phyloP scores from a whole-genome alignment of 768 basidiomycete genomes.

The Mycena galericulata region DNA sequence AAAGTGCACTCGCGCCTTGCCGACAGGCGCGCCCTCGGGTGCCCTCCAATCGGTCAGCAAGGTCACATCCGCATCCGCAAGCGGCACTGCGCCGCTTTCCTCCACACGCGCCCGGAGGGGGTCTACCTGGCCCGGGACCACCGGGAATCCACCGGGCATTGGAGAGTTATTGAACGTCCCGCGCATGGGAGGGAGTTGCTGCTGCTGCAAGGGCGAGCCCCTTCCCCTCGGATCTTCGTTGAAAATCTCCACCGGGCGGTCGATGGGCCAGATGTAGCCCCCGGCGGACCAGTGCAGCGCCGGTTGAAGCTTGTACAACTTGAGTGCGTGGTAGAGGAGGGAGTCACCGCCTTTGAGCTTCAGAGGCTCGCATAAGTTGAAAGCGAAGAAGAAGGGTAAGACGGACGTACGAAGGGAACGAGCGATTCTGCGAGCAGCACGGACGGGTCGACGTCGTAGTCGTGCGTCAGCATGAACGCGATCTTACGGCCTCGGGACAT shows the following conservation, averaged over 20 bases:
- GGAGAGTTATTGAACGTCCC: conserved; percentile 60
- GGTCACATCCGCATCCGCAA: conserved; percentile 72
- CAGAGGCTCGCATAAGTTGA: background rate
- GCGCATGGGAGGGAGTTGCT: conserved; percentile 41
- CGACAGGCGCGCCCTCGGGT: conserved; percentile 52
- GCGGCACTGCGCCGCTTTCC: conserved; percentile 74
- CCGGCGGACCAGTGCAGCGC: conserved; percentile 87
- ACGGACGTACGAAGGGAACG: conserved; percentile 67
- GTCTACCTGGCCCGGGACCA: conserved; percentile 43
- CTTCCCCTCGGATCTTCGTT: conserved; percentile 50
- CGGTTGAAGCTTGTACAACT: conserved; percentile 78
- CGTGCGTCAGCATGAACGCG: conserved; percentile 76
- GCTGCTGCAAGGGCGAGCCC: conserved; percentile 37
- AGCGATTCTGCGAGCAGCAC: conserved; percentile 76
- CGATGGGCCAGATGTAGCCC: conserved; percentile 84
- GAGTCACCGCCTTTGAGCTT: conserved; percentile 86
- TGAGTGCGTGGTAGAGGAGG: conserved; percentile 80
- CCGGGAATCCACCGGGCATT: conserved; percentile 30
- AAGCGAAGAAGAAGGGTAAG: background rate
- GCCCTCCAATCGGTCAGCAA: conserved; percentile 62
- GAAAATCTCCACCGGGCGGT: conserved; percentile 74
- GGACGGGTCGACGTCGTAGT: conserved; percentile 78
- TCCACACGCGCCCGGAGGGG: conserved; percentile 67
- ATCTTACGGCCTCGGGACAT: conserved; percentile 77
- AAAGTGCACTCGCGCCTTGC: conserved; percentile 78